These are phyloP conservation scores for Colletotrichum paranaense DNA, from an alignment of 2,329 filamentous ascomycete species.

Conservation along the genomic window DNA sequence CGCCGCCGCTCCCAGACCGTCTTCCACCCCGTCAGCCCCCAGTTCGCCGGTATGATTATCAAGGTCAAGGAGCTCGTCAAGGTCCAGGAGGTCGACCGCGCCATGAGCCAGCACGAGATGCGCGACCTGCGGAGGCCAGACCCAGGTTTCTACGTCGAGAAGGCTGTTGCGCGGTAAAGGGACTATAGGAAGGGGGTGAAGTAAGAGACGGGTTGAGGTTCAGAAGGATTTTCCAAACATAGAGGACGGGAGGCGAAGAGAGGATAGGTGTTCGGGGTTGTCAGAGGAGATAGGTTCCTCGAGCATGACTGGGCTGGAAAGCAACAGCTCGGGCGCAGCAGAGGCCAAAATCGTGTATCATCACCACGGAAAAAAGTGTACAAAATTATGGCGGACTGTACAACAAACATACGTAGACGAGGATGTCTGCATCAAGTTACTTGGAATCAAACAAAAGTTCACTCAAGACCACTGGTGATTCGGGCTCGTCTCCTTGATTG, in stretches of 20 bases:
- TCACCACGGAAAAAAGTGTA: constrained; percentile 19
- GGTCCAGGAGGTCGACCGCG: constrained; percentile 79
- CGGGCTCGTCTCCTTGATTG: neutral
- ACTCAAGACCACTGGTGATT: neutral
- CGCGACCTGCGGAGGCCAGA: constrained; percentile 79
- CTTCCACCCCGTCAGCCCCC: constrained; percentile 85
- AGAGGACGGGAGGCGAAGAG: neutral
- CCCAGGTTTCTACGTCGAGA: constrained; percentile 84
- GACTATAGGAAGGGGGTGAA: neutral
- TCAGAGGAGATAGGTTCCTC: neutral
- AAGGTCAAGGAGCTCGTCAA: constrained; percentile 92
- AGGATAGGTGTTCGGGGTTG: neutral
- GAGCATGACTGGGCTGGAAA: neutral
- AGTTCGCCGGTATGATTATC: constrained; percentile 91
- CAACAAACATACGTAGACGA: constrained; percentile 17
- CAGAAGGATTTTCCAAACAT: neutral
- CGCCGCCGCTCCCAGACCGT: constrained; percentile 87
- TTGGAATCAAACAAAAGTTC: constrained; percentile 18
- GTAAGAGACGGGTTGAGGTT: neutral
- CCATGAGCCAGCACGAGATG: constrained; percentile 75
- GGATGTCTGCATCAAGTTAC: neutral
- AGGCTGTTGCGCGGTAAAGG: constrained; percentile 44
- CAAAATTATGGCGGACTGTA: constrained; percentile 20
- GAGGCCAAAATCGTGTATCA: constrained; percentile 17
- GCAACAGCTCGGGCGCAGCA: neutral